Conservation (phyloP, 345 rosid species). For the Firmiana major region DNA sequence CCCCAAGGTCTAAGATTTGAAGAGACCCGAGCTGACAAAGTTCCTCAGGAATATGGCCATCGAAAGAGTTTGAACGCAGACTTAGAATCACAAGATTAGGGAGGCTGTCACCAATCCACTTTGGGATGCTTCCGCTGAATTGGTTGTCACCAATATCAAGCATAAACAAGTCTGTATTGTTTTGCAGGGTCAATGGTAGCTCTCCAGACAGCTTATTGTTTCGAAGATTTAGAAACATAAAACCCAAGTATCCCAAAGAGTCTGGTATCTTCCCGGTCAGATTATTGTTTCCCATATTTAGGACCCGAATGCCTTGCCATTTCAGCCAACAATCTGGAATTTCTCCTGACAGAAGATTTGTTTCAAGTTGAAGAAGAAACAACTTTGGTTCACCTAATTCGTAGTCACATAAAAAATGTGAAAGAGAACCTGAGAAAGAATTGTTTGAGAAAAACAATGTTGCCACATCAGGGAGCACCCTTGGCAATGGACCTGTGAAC, state of each 20-base stretch:
- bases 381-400: neutral
- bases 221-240: neutral
- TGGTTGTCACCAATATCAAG: slow-evolving; percentile 7
- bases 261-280: slow-evolving; percentile 13
- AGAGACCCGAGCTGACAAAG: slow-evolving; percentile 6
- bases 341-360: neutral
- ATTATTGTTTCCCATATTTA: slow-evolving; percentile 19
- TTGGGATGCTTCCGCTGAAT: neutral
- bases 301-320: neutral
- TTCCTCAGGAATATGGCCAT: slow-evolving; percentile 5
- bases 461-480: slow-evolving; percentile 27
- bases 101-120: slow-evolving; percentile 13
- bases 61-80: slow-evolving; percentile 8
- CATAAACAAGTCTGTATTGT: neutral
- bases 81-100: neutral
- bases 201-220: slow-evolving; percentile 12
- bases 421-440: slow-evolving; percentile 16
- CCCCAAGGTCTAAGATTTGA: slow-evolving; percentile 16
- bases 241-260: neutral
- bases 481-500: slow-evolving; percentile 4
- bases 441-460: slow-evolving; percentile 20
- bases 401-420: neutral
- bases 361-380: neutral
- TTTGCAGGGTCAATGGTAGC: slow-evolving; percentile 8
- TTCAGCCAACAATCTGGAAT: neutral